These are phyloP conservation scores for Cercospora brassicicola DNA, from an alignment of 2,329 filamentous ascomycete species.

Conservation along the genomic window DNA sequence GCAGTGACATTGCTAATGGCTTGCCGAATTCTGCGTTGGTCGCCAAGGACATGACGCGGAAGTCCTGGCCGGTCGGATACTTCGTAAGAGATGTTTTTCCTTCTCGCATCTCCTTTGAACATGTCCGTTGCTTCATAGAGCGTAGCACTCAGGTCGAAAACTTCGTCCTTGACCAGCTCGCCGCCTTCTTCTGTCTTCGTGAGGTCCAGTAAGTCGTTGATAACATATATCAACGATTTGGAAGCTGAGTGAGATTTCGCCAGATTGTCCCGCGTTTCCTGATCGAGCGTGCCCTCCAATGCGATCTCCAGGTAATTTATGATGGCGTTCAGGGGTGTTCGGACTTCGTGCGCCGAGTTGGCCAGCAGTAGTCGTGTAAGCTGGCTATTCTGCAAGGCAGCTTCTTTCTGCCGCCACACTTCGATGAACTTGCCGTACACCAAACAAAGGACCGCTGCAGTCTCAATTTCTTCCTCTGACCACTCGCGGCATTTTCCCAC, in stretches of 20 bases:
- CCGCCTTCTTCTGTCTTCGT: conserved; percentile 86
- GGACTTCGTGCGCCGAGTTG: conserved; percentile 88
- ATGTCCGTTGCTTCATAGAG: conserved; percentile 75
- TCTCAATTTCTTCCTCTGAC: conserved; percentile 86
- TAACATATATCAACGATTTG: conserved; percentile 89
- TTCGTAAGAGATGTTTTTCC: conserved; percentile 72
- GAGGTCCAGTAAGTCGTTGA: conserved; percentile 85
- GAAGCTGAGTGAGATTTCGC: conserved; percentile 85
- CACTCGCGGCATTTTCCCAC: conserved; percentile 82
- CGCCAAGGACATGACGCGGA: conserved; percentile 71
- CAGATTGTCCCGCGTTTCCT: conserved; percentile 81
- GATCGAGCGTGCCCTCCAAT: conserved; percentile 74
- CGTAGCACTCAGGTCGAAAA: conserved; percentile 70
- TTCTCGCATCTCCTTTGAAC: conserved; percentile 70
- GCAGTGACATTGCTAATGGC: conserved; percentile 79
- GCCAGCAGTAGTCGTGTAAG: conserved; percentile 76
- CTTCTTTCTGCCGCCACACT: conserved; percentile 89
- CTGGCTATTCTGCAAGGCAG: conserved; percentile 76
- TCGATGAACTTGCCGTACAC: conserved; percentile 91
- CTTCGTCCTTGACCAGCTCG: conserved; percentile 74
- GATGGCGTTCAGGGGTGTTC: conserved; percentile 87
- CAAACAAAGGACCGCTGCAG: conserved; percentile 79
- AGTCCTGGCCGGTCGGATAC: conserved; percentile 67
- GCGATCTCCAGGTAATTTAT: conserved; percentile 95
- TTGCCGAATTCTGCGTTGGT: conserved; percentile 77